phyloP scores from a whole-genome alignment of 2,329 filamentous ascomycete genomes.

The Trichoderma sp. region DNA sequence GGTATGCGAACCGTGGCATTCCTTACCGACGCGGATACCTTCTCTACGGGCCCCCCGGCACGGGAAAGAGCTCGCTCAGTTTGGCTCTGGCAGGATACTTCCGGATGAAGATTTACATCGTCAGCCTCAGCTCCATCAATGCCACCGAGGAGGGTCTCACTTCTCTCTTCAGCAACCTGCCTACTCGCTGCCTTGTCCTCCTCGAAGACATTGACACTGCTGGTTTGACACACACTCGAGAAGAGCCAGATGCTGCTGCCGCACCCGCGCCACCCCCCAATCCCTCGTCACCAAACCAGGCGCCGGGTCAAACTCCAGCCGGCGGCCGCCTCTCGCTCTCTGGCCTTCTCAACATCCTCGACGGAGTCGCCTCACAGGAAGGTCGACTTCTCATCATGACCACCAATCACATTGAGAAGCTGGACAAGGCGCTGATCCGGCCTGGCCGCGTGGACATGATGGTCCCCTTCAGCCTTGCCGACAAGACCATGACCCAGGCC shows the following conservation, averaged over 20 bases:
- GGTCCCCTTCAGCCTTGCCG: slow-evolving; percentile 59
- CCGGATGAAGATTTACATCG: slow-evolving; percentile 71
- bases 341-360: slow-evolving; percentile 77
- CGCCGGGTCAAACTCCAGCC: slow-evolving; percentile 2
- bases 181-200: slow-evolving; percentile 70
- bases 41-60: slow-evolving; percentile 77
- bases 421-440: slow-evolving; percentile 64
- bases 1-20: slow-evolving; percentile 83
- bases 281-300: neutral
- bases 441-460: slow-evolving; percentile 64
- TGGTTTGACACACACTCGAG: slow-evolving; percentile 64
- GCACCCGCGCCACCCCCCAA: slow-evolving; percentile 23
- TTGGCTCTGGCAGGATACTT: slow-evolving; percentile 72
- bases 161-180: slow-evolving; percentile 66
- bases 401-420: slow-evolving; percentile 64
- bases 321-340: slow-evolving; percentile 64
- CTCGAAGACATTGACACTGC: slow-evolving; percentile 78
- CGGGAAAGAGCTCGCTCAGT: slow-evolving; percentile 74
- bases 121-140: slow-evolving; percentile 64
- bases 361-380: slow-evolving; percentile 69
- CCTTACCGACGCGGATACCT: slow-evolving; percentile 85
- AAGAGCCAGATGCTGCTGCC: slow-evolving; percentile 35
- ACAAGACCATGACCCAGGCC: slow-evolving; percentile 53
- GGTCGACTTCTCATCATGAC: slow-evolving; percentile 67
- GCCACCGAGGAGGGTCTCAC: slow-evolving; percentile 68